A percentile compares a stretch with the other conserved stretches of the same genome.
These are phyloP conservation scores for Alternaria gaisen DNA, from an alignment of 2,329 filamentous ascomycete genomes.

Conservation along the genomic window DNA sequence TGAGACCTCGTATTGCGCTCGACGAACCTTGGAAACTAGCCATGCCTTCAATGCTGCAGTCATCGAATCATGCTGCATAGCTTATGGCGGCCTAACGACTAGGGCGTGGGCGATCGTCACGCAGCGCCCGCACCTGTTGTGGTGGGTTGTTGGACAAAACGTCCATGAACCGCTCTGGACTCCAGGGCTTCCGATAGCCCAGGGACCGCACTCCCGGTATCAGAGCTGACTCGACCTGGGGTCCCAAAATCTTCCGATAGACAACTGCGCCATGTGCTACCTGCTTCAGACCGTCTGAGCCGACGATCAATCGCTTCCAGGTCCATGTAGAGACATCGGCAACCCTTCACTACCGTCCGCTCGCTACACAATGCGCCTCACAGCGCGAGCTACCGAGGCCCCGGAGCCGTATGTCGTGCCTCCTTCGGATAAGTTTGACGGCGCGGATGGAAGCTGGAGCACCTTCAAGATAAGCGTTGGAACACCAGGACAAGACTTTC, in stretches of 20 bases:
- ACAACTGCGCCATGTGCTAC: constrained; percentile 6
- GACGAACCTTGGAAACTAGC: constrained; percentile 4
- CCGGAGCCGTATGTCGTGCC: constrained; percentile 44
- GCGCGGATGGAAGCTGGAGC: constrained; percentile 54
- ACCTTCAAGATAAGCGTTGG: constrained; percentile 54
- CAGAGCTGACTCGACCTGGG: constrained; percentile 1
- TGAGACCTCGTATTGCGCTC: constrained; percentile 23
- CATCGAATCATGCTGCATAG: constrained; percentile 9
- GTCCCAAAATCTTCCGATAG: background rate
- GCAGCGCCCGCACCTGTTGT: background rate
- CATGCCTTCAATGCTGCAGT: constrained; percentile 7
- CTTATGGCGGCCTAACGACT: constrained; percentile 13
- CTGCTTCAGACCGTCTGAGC: background rate
- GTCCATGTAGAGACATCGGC: background rate
- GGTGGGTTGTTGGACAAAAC: constrained; percentile 6
- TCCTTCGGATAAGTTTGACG: constrained; percentile 48
- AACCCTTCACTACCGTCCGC: background rate
- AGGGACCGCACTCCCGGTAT: background rate
- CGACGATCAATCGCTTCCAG: background rate
- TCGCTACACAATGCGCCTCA: constrained; percentile 34
- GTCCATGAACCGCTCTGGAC: background rate
- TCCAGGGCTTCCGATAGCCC: background rate
- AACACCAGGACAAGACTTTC: constrained; percentile 51
- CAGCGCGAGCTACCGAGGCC: constrained; percentile 26
- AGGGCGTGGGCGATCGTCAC: constrained; percentile 2